Evolutionary conservation across 495 filamentous ascomycete genomes (phyloP), one percentile per base, ranked within the genome.

Genomic region (Hypoxylon perforatum): DNA sequence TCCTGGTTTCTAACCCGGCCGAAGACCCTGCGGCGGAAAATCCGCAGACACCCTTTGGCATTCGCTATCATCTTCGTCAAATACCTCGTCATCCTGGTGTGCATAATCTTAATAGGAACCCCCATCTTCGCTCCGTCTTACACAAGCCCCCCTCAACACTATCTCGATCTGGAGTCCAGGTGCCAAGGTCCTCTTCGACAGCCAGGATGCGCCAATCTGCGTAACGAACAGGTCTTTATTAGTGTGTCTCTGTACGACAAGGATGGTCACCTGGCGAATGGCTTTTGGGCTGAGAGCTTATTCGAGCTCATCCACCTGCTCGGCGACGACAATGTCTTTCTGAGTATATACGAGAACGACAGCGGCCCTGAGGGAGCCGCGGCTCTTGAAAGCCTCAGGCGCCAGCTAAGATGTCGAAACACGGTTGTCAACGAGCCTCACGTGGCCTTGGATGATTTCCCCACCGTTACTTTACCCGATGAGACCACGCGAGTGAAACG

Each of bases 261-360:
- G 10, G 80, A 73, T 74, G 74, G 74, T 3, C 54, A 63, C 12
- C 75, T 94, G 21, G 85, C 88, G 0, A 72, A 79, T 3, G 90
- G 90, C 2, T 78, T 79, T 55, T 94, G 91, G 91, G 91, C 90
- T 0, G 65, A 82, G 57, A 79, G 83, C 11, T 73, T 94, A 0
- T 63, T 89, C 57, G 76, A 86, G 18, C 72, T 94, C 42, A 83
- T 94, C 51, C 81, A 92, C 48, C 61, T 85, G 17, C 73, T 88
- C 14, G 86, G 86, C 3, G 77, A 79, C 17, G 75, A 85, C 8
- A 84, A 87, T 61, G 82, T 84, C 10, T 87, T 83, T 70, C 71
- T 89, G 10, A 85, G 81, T 59, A 77, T 89, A 18, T 94, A 92
- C 71, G 91, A 92, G 73, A 91, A 91, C 63, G 87, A 91, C 71